These are phyloP conservation scores for Verbascum thapsus DNA, from an alignment of 257 asterid genomes.

Conservation along the genomic window DNA sequence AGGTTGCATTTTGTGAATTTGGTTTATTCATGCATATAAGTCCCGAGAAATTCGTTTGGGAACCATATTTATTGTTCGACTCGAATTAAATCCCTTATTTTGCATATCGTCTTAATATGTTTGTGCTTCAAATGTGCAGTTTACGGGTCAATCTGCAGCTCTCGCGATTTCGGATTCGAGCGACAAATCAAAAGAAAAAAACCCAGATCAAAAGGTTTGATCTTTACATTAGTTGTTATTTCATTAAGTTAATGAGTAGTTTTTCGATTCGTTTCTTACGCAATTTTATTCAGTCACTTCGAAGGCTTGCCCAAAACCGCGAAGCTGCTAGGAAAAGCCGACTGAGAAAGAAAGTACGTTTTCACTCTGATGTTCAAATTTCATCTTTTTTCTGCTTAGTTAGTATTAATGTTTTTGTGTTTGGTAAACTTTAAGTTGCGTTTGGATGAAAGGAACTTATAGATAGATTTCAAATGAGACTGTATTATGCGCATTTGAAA, in stretches of 20 bases:
- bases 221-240: constrained; percentile 6
- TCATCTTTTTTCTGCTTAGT: constrained; percentile 19
- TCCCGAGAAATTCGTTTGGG: background rate
- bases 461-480: no score
- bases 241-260: constrained; percentile 13
- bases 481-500: no score
- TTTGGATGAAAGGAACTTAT: no score
- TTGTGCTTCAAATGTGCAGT: constrained; percentile 54
- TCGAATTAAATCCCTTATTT: background rate
- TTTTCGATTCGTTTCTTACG: constrained; percentile 28
- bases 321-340: constrained; percentile 98
- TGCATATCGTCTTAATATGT: constrained; percentile 24
- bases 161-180: constrained; percentile 62
- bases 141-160: constrained; percentile 57
- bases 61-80: background rate
- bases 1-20: background rate
- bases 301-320: constrained; percentile 94
- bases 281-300: constrained; percentile 54
- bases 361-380: constrained; percentile 18
- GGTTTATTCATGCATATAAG: background rate
- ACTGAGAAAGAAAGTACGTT: constrained; percentile 81
- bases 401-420: background rate
- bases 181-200: constrained; percentile 74
- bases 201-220: constrained; percentile 71
- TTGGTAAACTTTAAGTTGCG: background rate